Conservation (phyloP, 2,329 filamentous ascomycete species). For the Stachybotrys echinatus region DNA sequence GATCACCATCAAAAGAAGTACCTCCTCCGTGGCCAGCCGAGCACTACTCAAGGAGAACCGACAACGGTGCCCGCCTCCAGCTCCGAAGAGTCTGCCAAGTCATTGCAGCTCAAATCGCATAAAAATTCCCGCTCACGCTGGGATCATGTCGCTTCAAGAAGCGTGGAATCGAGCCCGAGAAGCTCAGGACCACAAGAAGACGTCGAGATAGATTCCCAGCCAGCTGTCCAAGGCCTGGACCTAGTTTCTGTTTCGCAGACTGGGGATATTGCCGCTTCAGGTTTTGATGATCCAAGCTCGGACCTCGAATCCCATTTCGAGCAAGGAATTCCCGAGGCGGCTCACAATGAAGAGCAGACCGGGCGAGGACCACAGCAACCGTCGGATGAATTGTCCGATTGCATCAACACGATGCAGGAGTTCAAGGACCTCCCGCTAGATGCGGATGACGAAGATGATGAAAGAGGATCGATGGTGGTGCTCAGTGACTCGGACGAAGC, state of each 20-base stretch:
- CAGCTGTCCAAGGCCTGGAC: slow-evolving; percentile 16
- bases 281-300: no score
- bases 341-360: no score
- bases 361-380: no score
- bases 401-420: slow-evolving; percentile 58
- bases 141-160: slow-evolving; percentile 31
- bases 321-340: no score
- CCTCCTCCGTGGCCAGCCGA: slow-evolving; percentile 44
- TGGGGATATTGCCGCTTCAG: no score
- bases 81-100: slow-evolving; percentile 20
- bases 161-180: slow-evolving; percentile 23
- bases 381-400: slow-evolving; percentile 55
- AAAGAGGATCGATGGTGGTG: slow-evolving; percentile 11
- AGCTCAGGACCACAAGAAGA: slow-evolving; percentile 11
- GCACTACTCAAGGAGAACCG: not conserved
- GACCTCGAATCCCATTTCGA: no score
- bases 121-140: slow-evolving; percentile 29
- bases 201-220: slow-evolving; percentile 15
- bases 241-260: slow-evolving; percentile 3
- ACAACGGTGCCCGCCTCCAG: slow-evolving; percentile 2
- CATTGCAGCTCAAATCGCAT: slow-evolving; percentile 44
- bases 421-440: slow-evolving; percentile 55
- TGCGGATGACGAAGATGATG: slow-evolving; percentile 41
- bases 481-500: slow-evolving; percentile 9
- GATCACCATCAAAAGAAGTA: slow-evolving; percentile 58